Evolutionary conservation across 257 asterid species (phyloP).

Genomic region (Coffea eugenioides): DNA sequence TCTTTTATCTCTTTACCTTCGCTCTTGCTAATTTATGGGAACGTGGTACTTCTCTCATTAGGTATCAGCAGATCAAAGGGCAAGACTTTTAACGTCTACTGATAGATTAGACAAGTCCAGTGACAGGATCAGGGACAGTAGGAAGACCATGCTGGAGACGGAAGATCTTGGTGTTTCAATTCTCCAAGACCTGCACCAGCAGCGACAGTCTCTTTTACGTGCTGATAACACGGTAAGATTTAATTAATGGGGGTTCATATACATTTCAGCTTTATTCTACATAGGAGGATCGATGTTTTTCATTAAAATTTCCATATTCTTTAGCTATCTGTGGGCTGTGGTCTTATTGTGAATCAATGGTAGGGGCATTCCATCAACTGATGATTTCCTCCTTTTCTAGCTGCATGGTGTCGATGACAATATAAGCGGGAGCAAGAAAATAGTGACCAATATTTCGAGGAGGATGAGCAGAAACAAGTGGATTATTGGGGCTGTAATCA

Average conservation of each 20-base stretch:
- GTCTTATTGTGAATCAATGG: background rate
- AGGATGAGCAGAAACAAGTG: slow-evolving; percentile 81
- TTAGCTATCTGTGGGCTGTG: background rate
- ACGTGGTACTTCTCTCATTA: slow-evolving; percentile 21
- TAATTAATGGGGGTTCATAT: background rate
- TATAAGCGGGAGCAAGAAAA: slow-evolving; percentile 57
- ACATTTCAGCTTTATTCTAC: background rate
- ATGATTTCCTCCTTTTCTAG: slow-evolving; percentile 31
- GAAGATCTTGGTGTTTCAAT: slow-evolving; percentile 92
- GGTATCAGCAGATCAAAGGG: slow-evolving; percentile 78
- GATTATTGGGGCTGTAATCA: slow-evolving; percentile 46
- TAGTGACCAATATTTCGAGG: slow-evolving; percentile 53
- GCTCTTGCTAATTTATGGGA: slow-evolving; percentile 6
- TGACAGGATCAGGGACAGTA: slow-evolving; percentile 66
- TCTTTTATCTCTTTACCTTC: background rate
- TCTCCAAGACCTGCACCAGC: slow-evolving; percentile 81
- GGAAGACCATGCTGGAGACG: slow-evolving; percentile 83
- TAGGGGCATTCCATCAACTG: background rate
- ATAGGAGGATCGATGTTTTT: background rate
- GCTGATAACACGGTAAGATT: slow-evolving; percentile 63
- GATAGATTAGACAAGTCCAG: slow-evolving; percentile 58
- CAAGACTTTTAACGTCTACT: slow-evolving; percentile 59
- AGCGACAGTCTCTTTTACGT: slow-evolving; percentile 69
- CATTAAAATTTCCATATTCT: background rate
- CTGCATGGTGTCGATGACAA: slow-evolving; percentile 72